Base-by-base conservation (phyloP, 495 filamentous ascomycete genomes). In the Hypomontagnella submonticulosa region DNA sequence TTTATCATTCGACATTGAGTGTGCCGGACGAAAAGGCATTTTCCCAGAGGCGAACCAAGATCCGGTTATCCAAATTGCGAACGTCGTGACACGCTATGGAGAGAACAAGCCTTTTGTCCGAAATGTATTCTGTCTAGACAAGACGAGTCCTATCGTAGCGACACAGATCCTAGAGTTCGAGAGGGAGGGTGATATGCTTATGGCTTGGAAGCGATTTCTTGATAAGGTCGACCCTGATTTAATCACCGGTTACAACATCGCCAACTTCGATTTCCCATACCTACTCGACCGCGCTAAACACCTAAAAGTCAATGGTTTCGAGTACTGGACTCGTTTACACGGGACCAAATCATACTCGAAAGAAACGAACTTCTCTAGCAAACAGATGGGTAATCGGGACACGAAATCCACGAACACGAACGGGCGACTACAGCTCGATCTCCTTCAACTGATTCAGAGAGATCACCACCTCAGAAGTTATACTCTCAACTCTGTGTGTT, bases 231-330 rank as follows among this genome's bases (percentile, higher is more conserved):
- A 99, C 69, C 94, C 95, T 0, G 95, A 99, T 76, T 88, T 99
- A 23, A 98, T 99, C 70, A 99, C 95, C 61, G 95, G 95, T 42
- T 99, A 99, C 85, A 99, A 99, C 74, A 97, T 97, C 78, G 82
- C 90, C 69, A 99, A 99, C 77, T 99, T 99, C 79, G 95, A 99
- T 78, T 97, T 99, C 67, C 93, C 95, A 2, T 99, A 99, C 72
- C 85, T 99, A 3, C 83, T 99, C 15, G 90, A 97, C 20, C 88
- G 95, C 15, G 95, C 95, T 15, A 90, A 87, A 57, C 87, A 96
- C 70, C 79, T 99, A 9, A 94, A 93, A 57, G 86, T 88, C 49
- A 64, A 57, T 0, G 78, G 79, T 0, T 99, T 99, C 62, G 88
- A 93, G 1, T 92, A 87, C 76, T 97, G 90, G 91, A 90, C 93